A percentile compares a stretch with the other conserved stretches of the same genome.
These are phyloP conservation scores for Crithidia thermophila DNA, from an alignment of 208 protist species.

Conservation along the genomic window DNA sequence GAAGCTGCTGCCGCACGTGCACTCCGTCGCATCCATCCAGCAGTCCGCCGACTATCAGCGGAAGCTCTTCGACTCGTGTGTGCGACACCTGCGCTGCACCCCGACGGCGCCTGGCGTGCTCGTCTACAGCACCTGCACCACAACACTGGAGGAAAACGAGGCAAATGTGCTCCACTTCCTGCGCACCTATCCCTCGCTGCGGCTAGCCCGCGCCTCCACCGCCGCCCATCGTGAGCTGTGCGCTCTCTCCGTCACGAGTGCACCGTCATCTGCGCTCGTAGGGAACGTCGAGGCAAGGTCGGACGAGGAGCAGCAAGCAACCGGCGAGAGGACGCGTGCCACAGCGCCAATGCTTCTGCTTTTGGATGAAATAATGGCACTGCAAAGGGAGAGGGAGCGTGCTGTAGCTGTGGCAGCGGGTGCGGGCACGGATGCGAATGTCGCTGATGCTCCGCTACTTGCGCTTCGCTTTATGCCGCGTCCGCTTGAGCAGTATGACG, in stretches of 20 bases:
- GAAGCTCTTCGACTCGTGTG: conserved; percentile 66
- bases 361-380: conserved; percentile 23
- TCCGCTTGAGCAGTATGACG: conserved; percentile 2
- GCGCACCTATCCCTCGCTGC: conserved; percentile 37
- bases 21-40: conserved; percentile 34
- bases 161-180: conserved; percentile 65
- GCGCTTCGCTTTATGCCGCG: conserved; percentile 59
- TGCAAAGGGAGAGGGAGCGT: conserved; percentile 38
- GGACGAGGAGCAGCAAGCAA: no score
- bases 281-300: no score
- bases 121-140: conserved; percentile 77
- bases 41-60: conserved; percentile 73
- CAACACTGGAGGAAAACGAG: conserved; percentile 84
- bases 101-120: conserved; percentile 33
- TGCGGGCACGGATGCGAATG: background rate
- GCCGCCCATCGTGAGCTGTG: conserved; percentile 36
- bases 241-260: conserved; percentile 16
- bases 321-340: background rate
- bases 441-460: conserved; percentile 34
- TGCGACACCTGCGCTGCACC: conserved; percentile 37
- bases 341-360: conserved; percentile 21
- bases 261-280: no score
- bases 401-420: background rate
- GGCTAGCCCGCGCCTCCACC: conserved; percentile 46
- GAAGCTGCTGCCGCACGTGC: conserved; percentile 52